Evolutionary conservation across 1,139 yeast genomes (phyloP).

Genomic region (Lodderomyces metapsilosis): DNA sequence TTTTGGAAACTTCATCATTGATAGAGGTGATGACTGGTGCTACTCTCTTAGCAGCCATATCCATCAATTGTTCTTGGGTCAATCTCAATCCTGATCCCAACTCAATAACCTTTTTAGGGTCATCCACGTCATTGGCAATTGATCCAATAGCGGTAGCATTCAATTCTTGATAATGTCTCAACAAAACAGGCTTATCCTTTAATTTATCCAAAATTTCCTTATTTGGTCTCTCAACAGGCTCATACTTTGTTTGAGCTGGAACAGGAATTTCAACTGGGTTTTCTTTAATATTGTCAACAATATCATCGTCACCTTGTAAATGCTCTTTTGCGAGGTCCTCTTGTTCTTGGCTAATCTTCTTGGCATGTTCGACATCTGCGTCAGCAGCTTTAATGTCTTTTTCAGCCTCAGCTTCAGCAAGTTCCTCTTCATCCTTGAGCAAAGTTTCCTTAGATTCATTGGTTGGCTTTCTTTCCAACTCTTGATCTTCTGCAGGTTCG

Average conservation of each 20-base stretch:
- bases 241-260: conserved; percentile 33
- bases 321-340: conserved; percentile 6
- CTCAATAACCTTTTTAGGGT: conserved; percentile 50
- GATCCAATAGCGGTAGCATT: conserved; percentile 50
- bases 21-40: conserved; percentile 54
- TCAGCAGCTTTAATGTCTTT: conserved; percentile 3
- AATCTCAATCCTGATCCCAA: conserved; percentile 56
- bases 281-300: conserved; percentile 25
- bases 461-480: neutral
- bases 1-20: conserved; percentile 50
- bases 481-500: neutral
- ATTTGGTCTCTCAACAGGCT: conserved; percentile 34
- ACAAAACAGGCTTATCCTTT: conserved; percentile 48
- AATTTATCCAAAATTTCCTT: conserved; percentile 42
- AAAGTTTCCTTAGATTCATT: conserved; percentile 1
- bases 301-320: conserved; percentile 21
- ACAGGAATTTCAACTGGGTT: conserved; percentile 33
- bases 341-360: conserved; percentile 3
- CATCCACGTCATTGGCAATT: conserved; percentile 41
- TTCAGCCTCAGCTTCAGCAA: conserved; percentile 10
- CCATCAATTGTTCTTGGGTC: conserved; percentile 56
- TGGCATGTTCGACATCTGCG: conserved; percentile 8
- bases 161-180: conserved; percentile 48
- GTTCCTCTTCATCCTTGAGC: neutral
- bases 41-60: conserved; percentile 55